A percentile compares a stretch with the other conserved stretches of the same genome.
These are phyloP conservation scores for Staphylotrichum longicolle DNA, from an alignment of 495 filamentous ascomycete genomes.

Conservation along the genomic window DNA sequence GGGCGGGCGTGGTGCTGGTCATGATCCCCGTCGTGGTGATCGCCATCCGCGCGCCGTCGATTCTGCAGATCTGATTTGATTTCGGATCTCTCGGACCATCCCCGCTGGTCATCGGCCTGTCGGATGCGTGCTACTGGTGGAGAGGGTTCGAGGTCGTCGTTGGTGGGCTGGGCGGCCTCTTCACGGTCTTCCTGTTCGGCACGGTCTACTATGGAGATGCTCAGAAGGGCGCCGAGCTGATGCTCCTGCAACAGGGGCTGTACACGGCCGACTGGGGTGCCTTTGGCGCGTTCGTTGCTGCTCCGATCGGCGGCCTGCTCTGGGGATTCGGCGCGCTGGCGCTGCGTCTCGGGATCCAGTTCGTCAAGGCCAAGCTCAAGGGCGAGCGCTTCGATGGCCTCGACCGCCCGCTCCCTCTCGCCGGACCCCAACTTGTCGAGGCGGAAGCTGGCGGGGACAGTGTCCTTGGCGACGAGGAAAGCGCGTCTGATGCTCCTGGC, in stretches of 20 bases:
- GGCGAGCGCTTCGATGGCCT: slow-evolving; percentile 61
- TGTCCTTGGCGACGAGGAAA: slow-evolving; percentile 31
- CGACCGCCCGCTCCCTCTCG: slow-evolving; percentile 48
- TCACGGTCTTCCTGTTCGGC: slow-evolving; percentile 75
- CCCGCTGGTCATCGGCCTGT: slow-evolving; percentile 65
- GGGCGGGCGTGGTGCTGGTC: slow-evolving; percentile 60
- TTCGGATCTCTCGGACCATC: slow-evolving; percentile 65
- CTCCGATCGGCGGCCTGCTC: slow-evolving; percentile 66
- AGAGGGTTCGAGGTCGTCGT: slow-evolving; percentile 71
- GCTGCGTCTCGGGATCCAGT: slow-evolving; percentile 54
- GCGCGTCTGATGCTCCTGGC: slow-evolving; percentile 30
- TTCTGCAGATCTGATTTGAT: slow-evolving; percentile 77
- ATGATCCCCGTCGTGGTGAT: slow-evolving; percentile 69
- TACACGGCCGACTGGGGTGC: slow-evolving; percentile 71
- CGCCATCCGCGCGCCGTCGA: slow-evolving; percentile 65
- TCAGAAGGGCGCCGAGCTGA: slow-evolving; percentile 58
- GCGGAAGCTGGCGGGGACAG: slow-evolving; percentile 20
- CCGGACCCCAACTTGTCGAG: slow-evolving; percentile 18
- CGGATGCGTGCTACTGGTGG: slow-evolving; percentile 64
- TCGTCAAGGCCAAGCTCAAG: slow-evolving; percentile 46
- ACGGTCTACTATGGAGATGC: slow-evolving; percentile 66
- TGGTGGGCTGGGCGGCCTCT: slow-evolving; percentile 66
- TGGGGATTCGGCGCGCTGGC: slow-evolving; percentile 62
- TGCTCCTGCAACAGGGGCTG: slow-evolving; percentile 66
- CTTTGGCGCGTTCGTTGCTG: slow-evolving; percentile 78